Base-by-base conservation (phyloP, 129 eudicot species). In the Lactuca sativa region DNA sequence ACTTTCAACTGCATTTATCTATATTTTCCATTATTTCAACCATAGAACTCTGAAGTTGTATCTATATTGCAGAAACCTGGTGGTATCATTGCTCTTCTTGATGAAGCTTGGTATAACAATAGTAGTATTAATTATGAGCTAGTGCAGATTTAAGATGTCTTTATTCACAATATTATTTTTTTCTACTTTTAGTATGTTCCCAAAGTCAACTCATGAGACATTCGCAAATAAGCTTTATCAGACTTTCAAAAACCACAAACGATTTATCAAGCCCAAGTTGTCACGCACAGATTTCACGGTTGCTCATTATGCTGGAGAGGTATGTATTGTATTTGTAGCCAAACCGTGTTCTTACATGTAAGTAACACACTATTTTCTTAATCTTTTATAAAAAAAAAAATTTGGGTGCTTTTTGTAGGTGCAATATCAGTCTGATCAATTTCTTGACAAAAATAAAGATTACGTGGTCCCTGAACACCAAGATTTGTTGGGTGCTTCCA, bases 241-340 rank as follows among this genome's bases (percentile, higher is more conserved):
- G 81, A 95, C 93, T 34, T 95, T 90, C 74, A 95, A 86, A 79
- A 78, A 49, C 75, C 82, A 87, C 81, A 95, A 87, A 80, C 97
- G 99, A 48, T 88, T 95, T 62, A 10, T 86, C 78, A 95, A 95
- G 86, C 99, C 99, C 62, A 95, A 95, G 74, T 80, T 95, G 67
- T 95, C 99, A 25, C 96, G 91, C 47, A 95, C 92, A 37, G 96
- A 95, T 87, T 95, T 95, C 70, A 85, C 84, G 21, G 82, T 95
- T 59, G 85, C 80, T 37, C 99, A 95, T 82, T 95, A 95, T 80
- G 99, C 99, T 77, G 99, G 99, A 70, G 97, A 95, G 96, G 99
- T 85, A 84, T 67, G 74, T 81, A n/a, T 53, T 14, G 63, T 18
- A 21, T 70, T 18, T n/a, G n/a, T n/a, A n/a, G n/a, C 32, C 54